A percentile compares a stretch with the other conserved stretches of the same genome.
phyloP scores from a whole-genome alignment of 2,329 filamentous ascomycete species.

The Pseudocercospora cruenta region DNA sequence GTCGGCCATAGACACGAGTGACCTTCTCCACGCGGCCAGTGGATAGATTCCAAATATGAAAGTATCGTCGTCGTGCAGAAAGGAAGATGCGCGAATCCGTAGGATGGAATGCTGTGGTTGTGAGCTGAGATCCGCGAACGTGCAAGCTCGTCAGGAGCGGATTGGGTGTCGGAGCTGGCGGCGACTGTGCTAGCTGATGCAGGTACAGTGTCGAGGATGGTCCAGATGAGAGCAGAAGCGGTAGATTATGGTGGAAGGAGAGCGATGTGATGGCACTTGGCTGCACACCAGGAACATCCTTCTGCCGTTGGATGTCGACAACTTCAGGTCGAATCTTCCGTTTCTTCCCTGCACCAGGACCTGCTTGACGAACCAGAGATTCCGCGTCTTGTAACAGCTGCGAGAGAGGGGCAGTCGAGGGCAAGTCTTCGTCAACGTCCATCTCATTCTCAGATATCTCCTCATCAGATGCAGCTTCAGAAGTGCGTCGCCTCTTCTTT shows the following conservation, averaged over 20 bases:
- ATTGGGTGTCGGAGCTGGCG: constrained; percentile 74
- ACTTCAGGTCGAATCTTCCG: constrained; percentile 82
- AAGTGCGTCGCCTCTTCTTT: constrained; percentile 53
- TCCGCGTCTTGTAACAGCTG: constrained; percentile 76
- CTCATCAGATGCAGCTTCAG: constrained; percentile 40
- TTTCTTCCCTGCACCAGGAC: constrained; percentile 56
- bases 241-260: constrained; percentile 85
- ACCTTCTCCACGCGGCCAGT: constrained; percentile 83
- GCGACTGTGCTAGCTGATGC: constrained; percentile 79
- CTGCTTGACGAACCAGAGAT: constrained; percentile 61
- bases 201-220: constrained; percentile 83
- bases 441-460: constrained; percentile 53
- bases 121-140: constrained; percentile 79
- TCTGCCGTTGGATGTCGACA: constrained; percentile 84
- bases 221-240: constrained; percentile 87
- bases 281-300: constrained; percentile 80
- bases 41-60: constrained; percentile 90
- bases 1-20: constrained; percentile 71
- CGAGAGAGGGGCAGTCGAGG: constrained; percentile 77
- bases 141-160: constrained; percentile 89
- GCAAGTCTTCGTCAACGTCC: constrained; percentile 59
- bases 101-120: constrained; percentile 77
- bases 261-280: constrained; percentile 78
- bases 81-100: constrained; percentile 80
- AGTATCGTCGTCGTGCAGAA: constrained; percentile 83